phyloP scores from a whole-genome alignment of 495 filamentous ascomycete genomes.

The Podospora comata region DNA sequence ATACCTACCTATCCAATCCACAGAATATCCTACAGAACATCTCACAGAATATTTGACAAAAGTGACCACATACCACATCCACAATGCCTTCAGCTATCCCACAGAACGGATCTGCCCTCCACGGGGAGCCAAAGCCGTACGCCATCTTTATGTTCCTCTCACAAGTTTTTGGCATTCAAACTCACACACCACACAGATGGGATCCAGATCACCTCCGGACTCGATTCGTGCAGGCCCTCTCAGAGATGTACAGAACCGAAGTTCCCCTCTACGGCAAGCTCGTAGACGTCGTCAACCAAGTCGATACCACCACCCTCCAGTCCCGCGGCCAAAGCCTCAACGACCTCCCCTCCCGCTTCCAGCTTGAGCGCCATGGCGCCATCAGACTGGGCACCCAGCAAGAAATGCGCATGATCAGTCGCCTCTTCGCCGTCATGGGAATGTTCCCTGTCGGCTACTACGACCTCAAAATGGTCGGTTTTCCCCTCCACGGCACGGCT shows the following conservation, averaged over 20 bases:
- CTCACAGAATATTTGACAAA: neutral
- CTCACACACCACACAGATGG: slow-evolving; percentile 10
- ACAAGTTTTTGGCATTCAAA: no score
- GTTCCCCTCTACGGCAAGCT: slow-evolving; percentile 43
- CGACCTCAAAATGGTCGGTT: slow-evolving; percentile 39
- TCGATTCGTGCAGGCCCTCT: slow-evolving; percentile 38
- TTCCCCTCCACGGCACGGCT: slow-evolving; percentile 46
- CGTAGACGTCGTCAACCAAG: slow-evolving; percentile 35
- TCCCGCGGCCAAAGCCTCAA: neutral
- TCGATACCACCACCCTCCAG: slow-evolving; percentile 30
- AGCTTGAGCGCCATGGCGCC: slow-evolving; percentile 44
- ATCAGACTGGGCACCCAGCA: slow-evolving; percentile 42
- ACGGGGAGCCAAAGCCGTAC: neutral
- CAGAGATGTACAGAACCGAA: slow-evolving; percentile 42
- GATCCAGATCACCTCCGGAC: slow-evolving; percentile 30
- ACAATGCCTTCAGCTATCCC: neutral
- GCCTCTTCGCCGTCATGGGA: slow-evolving; percentile 42
- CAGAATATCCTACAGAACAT: neutral
- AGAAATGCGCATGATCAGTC: slow-evolving; percentile 39
- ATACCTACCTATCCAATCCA: neutral
- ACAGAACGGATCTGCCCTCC: neutral
- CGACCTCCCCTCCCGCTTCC: slow-evolving; percentile 32
- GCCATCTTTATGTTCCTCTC: neutral
- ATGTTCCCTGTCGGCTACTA: slow-evolving; percentile 49
- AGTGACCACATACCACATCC: neutral